phyloP scores from a whole-genome alignment of 805 yeast species.

The Saccharomycopsis amapae region DNA sequence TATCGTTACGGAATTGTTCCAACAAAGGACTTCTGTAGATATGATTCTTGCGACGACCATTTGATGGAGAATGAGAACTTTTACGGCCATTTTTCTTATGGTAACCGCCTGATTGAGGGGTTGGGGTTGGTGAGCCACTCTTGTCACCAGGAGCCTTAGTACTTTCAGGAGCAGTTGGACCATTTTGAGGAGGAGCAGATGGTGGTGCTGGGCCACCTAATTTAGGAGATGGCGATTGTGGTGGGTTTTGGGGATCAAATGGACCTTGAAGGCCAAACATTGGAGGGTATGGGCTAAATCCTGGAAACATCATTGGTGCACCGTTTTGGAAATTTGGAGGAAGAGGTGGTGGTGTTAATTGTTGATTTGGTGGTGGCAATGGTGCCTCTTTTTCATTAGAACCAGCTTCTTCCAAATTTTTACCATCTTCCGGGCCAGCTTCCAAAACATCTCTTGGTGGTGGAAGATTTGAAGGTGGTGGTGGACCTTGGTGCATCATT shows the following conservation, averaged over 20 bases:
- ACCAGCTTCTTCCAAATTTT: constrained; percentile 4
- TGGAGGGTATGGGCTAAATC: constrained; percentile 41
- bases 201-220: constrained; percentile 7
- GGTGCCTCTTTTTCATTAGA: constrained; percentile 1
- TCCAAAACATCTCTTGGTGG: too few species aligned
- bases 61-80: constrained; percentile 11
- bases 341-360: not conserved
- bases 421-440: constrained; percentile 16
- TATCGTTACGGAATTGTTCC: constrained; percentile 75
- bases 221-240: constrained; percentile 18
- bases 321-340: not conserved
- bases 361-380: too few species aligned
- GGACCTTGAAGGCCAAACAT: constrained; percentile 23
- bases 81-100: constrained; percentile 1
- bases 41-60: constrained; percentile 27
- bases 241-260: constrained; percentile 17
- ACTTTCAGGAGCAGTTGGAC: constrained; percentile 10
- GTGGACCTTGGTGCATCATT: too few species aligned
- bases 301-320: constrained; percentile 40
- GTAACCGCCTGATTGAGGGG: constrained; percentile 1
- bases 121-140: constrained; percentile 5
- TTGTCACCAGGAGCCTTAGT: constrained; percentile 7
- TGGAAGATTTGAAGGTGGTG: constrained; percentile 18
- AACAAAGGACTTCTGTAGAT: constrained; percentile 71
- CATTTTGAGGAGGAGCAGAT: constrained; percentile 6